These are phyloP conservation scores for Leishmania guyanensis DNA, from an alignment of 208 protist genomes.

Conservation along the genomic window DNA sequence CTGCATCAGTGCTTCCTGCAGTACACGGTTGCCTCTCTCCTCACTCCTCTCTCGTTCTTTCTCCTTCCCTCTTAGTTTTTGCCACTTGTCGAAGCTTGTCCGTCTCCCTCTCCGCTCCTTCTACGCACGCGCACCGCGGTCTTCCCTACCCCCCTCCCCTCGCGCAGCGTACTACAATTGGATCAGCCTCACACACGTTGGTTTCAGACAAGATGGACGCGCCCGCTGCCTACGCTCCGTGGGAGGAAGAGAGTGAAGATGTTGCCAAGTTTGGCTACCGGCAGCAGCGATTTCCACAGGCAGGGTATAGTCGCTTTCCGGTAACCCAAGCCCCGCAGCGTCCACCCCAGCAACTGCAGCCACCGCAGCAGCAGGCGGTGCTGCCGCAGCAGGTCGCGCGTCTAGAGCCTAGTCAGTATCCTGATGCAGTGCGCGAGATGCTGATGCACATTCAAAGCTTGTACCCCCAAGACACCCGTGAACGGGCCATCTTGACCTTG, in stretches of 20 bases:
- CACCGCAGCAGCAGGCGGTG: conserved; percentile 17
- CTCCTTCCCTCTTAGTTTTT: background rate
- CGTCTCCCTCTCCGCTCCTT: background rate
- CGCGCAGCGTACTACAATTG: background rate
- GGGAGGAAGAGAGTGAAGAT: conserved; percentile 4
- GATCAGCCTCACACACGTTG: too few species aligned
- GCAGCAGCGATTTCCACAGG: conserved; percentile 6
- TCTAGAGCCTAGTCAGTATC: conserved; percentile 30
- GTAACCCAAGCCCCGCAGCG: conserved; percentile 11
- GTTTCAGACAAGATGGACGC: background rate
- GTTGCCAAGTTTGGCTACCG: conserved; percentile 7
- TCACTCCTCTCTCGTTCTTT: background rate
- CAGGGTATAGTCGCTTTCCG: background rate
- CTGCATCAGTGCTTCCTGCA: background rate
- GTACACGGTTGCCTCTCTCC: background rate
- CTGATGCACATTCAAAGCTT: conserved; percentile 58
- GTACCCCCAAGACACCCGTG: conserved; percentile 77
- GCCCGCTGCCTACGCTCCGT: background rate
- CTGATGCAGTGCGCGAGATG: conserved; percentile 36
- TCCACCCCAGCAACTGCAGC: conserved; percentile 16
- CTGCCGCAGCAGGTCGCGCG: conserved; percentile 18
- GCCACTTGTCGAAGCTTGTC: background rate
- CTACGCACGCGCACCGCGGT: background rate
- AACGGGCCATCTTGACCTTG: conserved; percentile 94
- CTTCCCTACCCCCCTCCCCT: background rate